Percentiles rank a stretch among this genome's conserved stretches.
These are phyloP conservation scores for Sanghuangporus sanghuang DNA, from an alignment of 1,284 basidiomycete species.

Conservation along the genomic window DNA sequence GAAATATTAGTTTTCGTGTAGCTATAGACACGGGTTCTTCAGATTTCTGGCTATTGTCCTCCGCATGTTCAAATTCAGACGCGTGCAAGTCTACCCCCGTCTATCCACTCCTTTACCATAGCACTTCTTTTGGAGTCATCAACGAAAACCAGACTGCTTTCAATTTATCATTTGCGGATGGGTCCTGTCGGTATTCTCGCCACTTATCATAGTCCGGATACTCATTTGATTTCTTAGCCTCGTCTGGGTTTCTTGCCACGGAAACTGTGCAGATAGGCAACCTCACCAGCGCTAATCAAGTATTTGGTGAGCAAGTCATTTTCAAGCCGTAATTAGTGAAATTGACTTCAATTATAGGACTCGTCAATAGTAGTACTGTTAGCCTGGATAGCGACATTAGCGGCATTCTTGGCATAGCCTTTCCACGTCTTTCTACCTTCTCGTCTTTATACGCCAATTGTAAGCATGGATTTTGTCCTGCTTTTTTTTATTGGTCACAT, in stretches of 20 bases:
- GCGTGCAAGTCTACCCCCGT: constrained; percentile 52
- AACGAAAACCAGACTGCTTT: constrained; percentile 58
- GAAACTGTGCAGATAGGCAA: constrained; percentile 58
- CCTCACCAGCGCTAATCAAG: constrained; percentile 52
- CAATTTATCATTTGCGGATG: constrained; percentile 57
- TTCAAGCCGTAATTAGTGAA: constrained; percentile 11
- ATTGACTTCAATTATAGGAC: constrained; percentile 1
- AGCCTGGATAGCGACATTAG: constrained; percentile 57
- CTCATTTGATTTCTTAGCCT: constrained; percentile 15
- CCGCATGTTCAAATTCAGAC: constrained; percentile 44
- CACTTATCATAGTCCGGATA: constrained; percentile 5
- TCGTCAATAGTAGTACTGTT: constrained; percentile 59
- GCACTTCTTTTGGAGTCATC: constrained; percentile 56
- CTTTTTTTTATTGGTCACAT: background rate
- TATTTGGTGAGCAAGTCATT: constrained; percentile 47
- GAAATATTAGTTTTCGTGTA: constrained; percentile 61
- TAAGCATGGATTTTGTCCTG: constrained; percentile 27
- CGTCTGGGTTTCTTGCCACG: constrained; percentile 61
- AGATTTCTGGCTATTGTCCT: constrained; percentile 67
- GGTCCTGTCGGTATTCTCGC: constrained; percentile 44
- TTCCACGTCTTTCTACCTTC: constrained; percentile 65
- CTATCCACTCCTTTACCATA: constrained; percentile 62
- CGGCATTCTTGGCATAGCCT: constrained; percentile 69
- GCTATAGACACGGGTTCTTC: constrained; percentile 73
- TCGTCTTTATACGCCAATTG: constrained; percentile 43